These are phyloP conservation scores for Euphorbia lathyris DNA, from an alignment of 345 rosid species.

Conservation along the genomic window DNA sequence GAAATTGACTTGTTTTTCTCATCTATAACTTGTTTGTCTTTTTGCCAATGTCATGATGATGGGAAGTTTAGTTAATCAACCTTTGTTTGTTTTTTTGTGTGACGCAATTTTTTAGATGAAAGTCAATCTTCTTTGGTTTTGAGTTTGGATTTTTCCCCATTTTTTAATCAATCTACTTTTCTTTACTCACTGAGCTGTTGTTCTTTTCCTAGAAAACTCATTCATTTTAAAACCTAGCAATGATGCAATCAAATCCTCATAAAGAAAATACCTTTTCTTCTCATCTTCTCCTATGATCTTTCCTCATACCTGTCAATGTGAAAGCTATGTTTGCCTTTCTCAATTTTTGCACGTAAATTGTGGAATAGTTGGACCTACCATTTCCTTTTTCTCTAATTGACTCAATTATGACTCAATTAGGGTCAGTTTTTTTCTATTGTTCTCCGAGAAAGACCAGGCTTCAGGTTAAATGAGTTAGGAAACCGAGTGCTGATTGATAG, in stretches of 20 bases:
- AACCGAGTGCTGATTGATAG: too few relatives aligned
- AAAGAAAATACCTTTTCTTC: background rate
- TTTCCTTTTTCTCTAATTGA: background rate
- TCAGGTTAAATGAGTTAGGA: too few relatives aligned
- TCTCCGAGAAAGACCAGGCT: too few relatives aligned
- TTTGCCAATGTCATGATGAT: background rate
- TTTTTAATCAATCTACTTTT: background rate
- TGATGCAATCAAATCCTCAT: background rate
- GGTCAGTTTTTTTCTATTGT: too few relatives aligned
- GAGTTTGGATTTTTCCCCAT: background rate
- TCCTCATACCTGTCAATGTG: background rate
- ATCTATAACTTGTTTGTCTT: background rate
- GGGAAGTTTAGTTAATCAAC: background rate
- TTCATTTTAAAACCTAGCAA: background rate
- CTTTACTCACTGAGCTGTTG: background rate
- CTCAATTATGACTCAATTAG: too few relatives aligned
- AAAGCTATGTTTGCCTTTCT: background rate
- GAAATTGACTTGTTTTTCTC: background rate
- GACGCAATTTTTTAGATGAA: too few relatives aligned
- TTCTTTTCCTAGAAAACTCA: too few relatives aligned
- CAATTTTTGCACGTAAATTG: background rate
- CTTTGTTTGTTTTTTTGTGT: background rate
- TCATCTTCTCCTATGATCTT: background rate
- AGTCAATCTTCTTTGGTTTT: background rate
- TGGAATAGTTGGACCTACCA: conserved; percentile 12